Conservation (phyloP, 371 early-diverging fungal species). For the Apophysomyces trapeziformis region DNA sequence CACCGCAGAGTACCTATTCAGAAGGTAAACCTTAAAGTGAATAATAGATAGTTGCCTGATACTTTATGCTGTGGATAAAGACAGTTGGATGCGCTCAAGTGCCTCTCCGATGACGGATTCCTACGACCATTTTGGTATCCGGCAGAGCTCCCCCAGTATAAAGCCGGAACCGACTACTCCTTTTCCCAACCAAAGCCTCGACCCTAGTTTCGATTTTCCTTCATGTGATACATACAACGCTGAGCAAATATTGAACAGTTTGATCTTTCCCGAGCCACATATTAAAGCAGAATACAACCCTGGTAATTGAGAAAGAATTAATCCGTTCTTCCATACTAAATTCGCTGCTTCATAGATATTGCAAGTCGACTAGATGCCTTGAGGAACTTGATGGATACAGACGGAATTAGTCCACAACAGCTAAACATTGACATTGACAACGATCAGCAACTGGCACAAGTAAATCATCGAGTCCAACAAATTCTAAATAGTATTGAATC, state of each 20-base stretch:
- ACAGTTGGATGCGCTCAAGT: slow-evolving; percentile 17
- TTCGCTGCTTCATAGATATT: slow-evolving; percentile 24
- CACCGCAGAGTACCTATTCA: slow-evolving; percentile 42
- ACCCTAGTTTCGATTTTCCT: not conserved
- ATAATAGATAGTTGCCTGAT: not conserved
- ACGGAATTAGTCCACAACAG: slow-evolving; percentile 20
- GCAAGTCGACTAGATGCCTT: slow-evolving; percentile 36
- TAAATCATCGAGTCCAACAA: slow-evolving; percentile 41
- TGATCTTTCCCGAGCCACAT: slow-evolving; percentile 24
- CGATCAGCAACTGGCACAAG: slow-evolving; percentile 39
- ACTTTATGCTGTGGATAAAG: slow-evolving; percentile 19
- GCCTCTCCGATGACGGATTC: slow-evolving; percentile 33
- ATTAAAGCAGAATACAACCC: slow-evolving; percentile 29
- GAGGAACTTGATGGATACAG: slow-evolving; percentile 24
- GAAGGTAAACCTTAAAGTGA: slow-evolving; percentile 19
- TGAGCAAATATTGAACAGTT: slow-evolving; percentile 25
- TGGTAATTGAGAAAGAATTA: slow-evolving; percentile 16
- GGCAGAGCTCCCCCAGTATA: not conserved
- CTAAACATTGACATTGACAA: slow-evolving; percentile 38
- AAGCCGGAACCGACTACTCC: slow-evolving; percentile 6
- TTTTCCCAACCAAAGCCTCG: not conserved
- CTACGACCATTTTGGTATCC: slow-evolving; percentile 27
- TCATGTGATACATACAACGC: not conserved
- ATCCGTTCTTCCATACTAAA: not conserved
- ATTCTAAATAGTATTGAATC: slow-evolving; percentile 20